A percentile compares a stretch with the other conserved stretches of the same genome.
Conservation (phyloP, 108 stramenopile genomes). For the Nitzschia sp. region DNA sequence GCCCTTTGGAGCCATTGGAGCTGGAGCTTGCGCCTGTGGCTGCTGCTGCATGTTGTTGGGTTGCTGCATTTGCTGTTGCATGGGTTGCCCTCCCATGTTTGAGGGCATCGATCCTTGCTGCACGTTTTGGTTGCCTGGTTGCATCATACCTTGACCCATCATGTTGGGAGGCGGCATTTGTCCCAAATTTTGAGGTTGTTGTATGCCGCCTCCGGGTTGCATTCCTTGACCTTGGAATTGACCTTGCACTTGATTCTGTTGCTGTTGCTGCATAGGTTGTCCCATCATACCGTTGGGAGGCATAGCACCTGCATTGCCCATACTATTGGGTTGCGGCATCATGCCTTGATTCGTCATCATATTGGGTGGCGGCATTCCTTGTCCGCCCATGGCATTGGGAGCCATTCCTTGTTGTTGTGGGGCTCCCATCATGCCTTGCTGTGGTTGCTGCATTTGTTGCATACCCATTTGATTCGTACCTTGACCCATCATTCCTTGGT, state of each 20-base stretch:
- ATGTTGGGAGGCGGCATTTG: conserved; percentile 9
- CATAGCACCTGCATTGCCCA: background rate
- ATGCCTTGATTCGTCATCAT: background rate
- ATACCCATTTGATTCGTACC: background rate
- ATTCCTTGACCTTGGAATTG: conserved; percentile 5
- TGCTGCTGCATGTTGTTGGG: too few species aligned
- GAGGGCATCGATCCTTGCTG: background rate
- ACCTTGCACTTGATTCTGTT: background rate
- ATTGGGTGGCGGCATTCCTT: background rate
- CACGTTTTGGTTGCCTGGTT: background rate
- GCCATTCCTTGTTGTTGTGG: background rate
- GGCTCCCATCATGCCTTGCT: background rate
- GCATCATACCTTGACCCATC: background rate
- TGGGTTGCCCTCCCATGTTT: conserved; percentile 5
- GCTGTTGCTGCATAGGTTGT: conserved; percentile 11
- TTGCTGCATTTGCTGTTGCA: conserved; percentile 3
- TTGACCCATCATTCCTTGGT: background rate
- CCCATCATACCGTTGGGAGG: conserved; percentile 8
- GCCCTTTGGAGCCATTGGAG: conserved; percentile 31
- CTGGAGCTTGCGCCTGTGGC: conserved; percentile 1
- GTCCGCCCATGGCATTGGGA: background rate
- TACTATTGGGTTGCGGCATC: conserved; percentile 6
- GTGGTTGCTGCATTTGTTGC: background rate
- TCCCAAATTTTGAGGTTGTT: conserved; percentile 14
- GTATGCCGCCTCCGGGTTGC: background rate